Percentiles rank a stretch among this genome's conserved stretches.
These are phyloP conservation scores for Psilocybe tampanensis DNA, from an alignment of 768 basidiomycete genomes.

Conservation along the genomic window DNA sequence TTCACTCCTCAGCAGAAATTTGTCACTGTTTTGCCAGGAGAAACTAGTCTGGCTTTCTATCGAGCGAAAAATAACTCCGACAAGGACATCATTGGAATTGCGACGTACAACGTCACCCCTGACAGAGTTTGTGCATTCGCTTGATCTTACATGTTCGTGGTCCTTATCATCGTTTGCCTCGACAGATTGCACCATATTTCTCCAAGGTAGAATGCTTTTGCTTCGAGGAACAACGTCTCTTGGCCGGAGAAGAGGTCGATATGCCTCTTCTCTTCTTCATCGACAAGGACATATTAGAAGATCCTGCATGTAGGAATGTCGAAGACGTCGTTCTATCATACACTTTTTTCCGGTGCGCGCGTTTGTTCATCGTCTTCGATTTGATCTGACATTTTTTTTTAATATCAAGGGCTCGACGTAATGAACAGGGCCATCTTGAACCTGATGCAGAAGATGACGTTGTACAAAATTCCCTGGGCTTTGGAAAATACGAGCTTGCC, in stretches of 20 bases:
- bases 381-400: neutral
- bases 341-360: conserved; percentile 90
- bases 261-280: conserved; percentile 99
- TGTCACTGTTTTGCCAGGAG: conserved; percentile 91
- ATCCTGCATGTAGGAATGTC: conserved; percentile 83
- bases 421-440: conserved; percentile 82
- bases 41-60: conserved; percentile 96
- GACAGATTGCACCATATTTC: conserved; percentile 95
- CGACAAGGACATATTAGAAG: conserved; percentile 95
- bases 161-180: neutral
- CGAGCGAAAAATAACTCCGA: conserved; percentile 84
- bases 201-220: conserved; percentile 99
- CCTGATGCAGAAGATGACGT: conserved; percentile 86
- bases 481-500: conserved; percentile 60
- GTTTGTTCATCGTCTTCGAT: neutral
- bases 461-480: conserved; percentile 81
- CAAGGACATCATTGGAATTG: conserved; percentile 95
- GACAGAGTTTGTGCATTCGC: conserved; percentile 67
- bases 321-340: conserved; percentile 94
- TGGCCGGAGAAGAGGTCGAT: conserved; percentile 96
- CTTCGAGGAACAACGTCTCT: conserved; percentile 95
- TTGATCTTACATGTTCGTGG: neutral
- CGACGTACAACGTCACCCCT: conserved; percentile 99
- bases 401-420: conserved; percentile 74
- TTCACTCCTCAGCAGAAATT: conserved; percentile 91